Evolutionary conservation across 2,329 filamentous ascomycete species (phyloP).

Genomic region (Diaporthe citriasiana): DNA sequence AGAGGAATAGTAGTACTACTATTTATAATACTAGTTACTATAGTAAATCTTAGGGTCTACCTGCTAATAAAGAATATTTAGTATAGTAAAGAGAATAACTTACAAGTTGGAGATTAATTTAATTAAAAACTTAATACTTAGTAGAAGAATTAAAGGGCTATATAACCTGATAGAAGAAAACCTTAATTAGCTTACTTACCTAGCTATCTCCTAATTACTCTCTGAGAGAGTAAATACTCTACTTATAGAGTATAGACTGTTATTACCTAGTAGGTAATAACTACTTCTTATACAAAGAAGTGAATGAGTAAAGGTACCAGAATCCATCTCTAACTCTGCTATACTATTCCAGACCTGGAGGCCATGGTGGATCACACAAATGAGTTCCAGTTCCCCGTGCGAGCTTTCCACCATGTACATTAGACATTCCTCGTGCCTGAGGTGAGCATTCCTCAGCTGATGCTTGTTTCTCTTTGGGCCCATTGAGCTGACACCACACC

Average conservation of each 20-base stretch:
- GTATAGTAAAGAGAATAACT: not conserved
- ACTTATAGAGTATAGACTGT: too few relatives aligned
- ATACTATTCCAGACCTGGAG: constrained; percentile 77
- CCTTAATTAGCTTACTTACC: too few relatives aligned
- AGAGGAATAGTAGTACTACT: not conserved
- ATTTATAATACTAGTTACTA: not conserved
- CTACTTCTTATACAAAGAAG: too few relatives aligned
- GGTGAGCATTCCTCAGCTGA: constrained; percentile 50
- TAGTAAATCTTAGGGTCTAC: not conserved
- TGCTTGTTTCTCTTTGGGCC: too few relatives aligned
- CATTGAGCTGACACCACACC: not conserved
- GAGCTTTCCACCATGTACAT: constrained; percentile 79
- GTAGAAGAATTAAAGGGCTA: too few relatives aligned
- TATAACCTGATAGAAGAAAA: too few relatives aligned
- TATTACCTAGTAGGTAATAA: too few relatives aligned
- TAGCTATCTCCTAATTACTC: too few relatives aligned
- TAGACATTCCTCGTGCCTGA: constrained; percentile 77
- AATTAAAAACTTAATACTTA: not conserved
- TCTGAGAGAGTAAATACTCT: too few relatives aligned
- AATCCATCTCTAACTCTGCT: too few relatives aligned
- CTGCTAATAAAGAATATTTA: not conserved
- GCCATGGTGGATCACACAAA: constrained; percentile 77
- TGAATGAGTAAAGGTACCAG: too few relatives aligned
- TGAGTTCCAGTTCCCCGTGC: constrained; percentile 77
- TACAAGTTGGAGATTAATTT: not conserved